Evolutionary conservation across 163 green algal species (phyloP), one percentile per base, ranked within the genome.

Genomic region (Scenedesmus sp.): DNA sequence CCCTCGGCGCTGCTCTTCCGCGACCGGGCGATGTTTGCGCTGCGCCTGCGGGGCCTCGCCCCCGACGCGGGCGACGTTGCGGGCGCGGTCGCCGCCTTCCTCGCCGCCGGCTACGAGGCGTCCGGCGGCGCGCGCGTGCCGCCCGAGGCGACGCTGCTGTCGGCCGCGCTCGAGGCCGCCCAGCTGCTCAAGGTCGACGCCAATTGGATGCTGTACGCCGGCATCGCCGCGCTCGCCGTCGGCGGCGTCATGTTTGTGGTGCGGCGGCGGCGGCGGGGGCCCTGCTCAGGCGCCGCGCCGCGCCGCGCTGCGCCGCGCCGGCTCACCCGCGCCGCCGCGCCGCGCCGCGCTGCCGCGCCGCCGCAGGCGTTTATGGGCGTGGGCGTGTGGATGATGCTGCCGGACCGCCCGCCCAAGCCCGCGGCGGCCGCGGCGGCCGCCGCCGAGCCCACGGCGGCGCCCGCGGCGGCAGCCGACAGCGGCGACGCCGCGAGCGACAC

Each of bases 1-100:
- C 69, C 69, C 4, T 53, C 69, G 9, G 54, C 56, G 24, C 47
- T 77, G n/a, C 36, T 77, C 24, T 66, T 77, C n/a, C 34, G 69
- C 22, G 69, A 77, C 69, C 39, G 69, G 6, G 54, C 29, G 53
- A 77, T 77, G 69, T 77, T 67, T 53, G 22, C 11, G 5, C 3
- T 77, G 7, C 28, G 15, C 33, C 58, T 77, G 18, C 26, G 33
- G 20, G 20, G 18, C 18, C 22, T 18, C 10, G 6, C 3, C 11
- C 34, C 50, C 20, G 69, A 77, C 26, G 69, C 69, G 1, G 53
- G 67, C 69, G 65, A 66, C 24, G 24, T 77, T 34, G 34, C 51
- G 14, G 53, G 53, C n/a, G 69, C 69, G 45, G 69, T 66, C 1
- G 28, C 50, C 6, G 54, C 53, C 24, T 66, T 77, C 5, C 33